Percentiles rank a stretch among this genome's conserved stretches.
phyloP scores from a whole-genome alignment of 2,329 filamentous ascomycete species.

The Pseudocercospora cruenta region DNA sequence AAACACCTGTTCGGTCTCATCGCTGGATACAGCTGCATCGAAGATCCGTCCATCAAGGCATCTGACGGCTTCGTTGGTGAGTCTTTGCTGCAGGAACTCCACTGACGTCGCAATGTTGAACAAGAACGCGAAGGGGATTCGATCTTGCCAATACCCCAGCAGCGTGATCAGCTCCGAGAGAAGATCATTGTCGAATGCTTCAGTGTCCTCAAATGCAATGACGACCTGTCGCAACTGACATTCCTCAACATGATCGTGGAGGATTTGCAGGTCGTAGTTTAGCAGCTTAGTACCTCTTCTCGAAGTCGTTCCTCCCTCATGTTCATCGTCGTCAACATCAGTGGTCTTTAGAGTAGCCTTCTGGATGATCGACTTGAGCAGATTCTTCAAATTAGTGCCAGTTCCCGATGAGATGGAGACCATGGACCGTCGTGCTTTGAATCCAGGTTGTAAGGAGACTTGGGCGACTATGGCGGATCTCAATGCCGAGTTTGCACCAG shows the following conservation, averaged over 20 bases:
- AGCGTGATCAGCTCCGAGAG: slow-evolving; percentile 72
- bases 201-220: slow-evolving; percentile 77
- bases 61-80: slow-evolving; percentile 70
- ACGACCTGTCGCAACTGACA: slow-evolving; percentile 64
- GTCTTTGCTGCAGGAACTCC: slow-evolving; percentile 74
- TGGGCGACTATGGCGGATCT: slow-evolving; percentile 75
- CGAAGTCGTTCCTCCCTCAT: slow-evolving; percentile 41
- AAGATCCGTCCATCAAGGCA: slow-evolving; percentile 73
- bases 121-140: slow-evolving; percentile 75
- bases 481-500: slow-evolving; percentile 76
- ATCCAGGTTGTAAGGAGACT: slow-evolving; percentile 51
- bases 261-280: slow-evolving; percentile 76
- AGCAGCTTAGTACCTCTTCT: slow-evolving; percentile 57
- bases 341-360: slow-evolving; percentile 59
- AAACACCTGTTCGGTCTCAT: slow-evolving; percentile 74
- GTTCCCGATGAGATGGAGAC: slow-evolving; percentile 71
- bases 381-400: slow-evolving; percentile 72
- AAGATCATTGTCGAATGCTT: slow-evolving; percentile 75
- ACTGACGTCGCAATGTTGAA: slow-evolving; percentile 83
- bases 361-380: slow-evolving; percentile 73
- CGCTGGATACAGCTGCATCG: slow-evolving; percentile 72
- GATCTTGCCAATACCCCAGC: slow-evolving; percentile 71
- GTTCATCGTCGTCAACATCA: slow-evolving; percentile 59
- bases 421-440: slow-evolving; percentile 56
- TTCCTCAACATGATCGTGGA: slow-evolving; percentile 63